Conservation (phyloP, 176 grass and related monocot species). For the Rhipidocladum racemiflorum region DNA sequence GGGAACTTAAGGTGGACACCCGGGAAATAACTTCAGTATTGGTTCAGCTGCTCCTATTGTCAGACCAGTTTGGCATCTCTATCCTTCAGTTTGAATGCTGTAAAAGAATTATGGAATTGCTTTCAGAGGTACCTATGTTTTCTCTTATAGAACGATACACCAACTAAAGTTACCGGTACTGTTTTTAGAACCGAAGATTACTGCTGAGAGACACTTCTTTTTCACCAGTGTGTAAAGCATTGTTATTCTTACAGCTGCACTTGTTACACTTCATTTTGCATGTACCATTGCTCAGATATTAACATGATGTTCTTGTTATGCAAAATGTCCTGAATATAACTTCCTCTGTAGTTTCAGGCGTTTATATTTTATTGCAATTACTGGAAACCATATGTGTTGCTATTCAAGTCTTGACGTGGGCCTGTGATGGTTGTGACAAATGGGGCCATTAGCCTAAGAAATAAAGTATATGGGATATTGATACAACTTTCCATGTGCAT, state of each 20-base stretch:
- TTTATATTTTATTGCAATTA: not conserved
- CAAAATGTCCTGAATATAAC: not conserved
- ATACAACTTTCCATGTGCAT: conserved; percentile 54
- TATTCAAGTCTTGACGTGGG: conserved; percentile 34
- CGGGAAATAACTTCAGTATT: conserved; percentile 45
- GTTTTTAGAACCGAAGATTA: not conserved
- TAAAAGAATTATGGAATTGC: conserved; percentile 67
- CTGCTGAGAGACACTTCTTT: not conserved
- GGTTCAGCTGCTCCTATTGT: conserved; percentile 65
- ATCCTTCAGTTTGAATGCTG: conserved; percentile 88
- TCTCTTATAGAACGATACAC: conserved; percentile 21
- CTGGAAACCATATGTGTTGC: conserved; percentile 29
- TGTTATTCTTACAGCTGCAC: not conserved
- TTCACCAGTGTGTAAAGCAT: not conserved
- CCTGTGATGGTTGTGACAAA: conserved; percentile 28
- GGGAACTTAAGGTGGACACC: conserved; percentile 54
- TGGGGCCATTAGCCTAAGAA: conserved; percentile 47
- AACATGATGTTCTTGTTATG: not conserved
- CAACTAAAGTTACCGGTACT: not conserved
- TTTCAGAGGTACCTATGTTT: conserved; percentile 73
- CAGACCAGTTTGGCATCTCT: conserved; percentile 76
- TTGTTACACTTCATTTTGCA: conserved; percentile 1
- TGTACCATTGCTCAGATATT: not conserved
- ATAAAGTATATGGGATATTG: conserved; percentile 53
- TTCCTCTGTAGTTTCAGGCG: not conserved